Conservation (phyloP, 2,329 filamentous ascomycete species). For the Nigrospora oryzae region DNA sequence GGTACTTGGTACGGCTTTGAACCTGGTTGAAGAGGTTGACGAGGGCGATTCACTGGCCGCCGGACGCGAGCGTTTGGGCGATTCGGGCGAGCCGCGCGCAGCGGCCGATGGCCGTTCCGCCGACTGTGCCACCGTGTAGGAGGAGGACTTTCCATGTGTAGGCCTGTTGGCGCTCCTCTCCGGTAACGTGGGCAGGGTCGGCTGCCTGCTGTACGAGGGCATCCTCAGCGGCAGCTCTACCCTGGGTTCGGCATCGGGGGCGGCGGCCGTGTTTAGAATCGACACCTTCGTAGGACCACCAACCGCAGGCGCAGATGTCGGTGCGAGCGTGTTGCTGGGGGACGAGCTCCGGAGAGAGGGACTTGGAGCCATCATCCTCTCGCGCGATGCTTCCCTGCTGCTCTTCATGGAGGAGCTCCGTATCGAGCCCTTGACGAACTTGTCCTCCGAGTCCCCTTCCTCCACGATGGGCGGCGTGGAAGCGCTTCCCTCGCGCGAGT, state of each 20-base stretch:
- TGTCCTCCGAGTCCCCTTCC: slow-evolving; percentile 15
- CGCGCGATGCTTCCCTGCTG: too few relatives aligned
- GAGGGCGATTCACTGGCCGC: slow-evolving; percentile 41
- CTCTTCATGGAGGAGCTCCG: too few relatives aligned
- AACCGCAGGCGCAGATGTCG: slow-evolving; percentile 3
- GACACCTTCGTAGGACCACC: slow-evolving; percentile 10
- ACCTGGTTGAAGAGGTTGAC: slow-evolving; percentile 39
- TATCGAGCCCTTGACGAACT: too few relatives aligned
- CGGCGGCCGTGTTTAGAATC: slow-evolving; percentile 6
- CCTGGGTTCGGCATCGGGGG: slow-evolving; percentile 1
- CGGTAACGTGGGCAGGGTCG: slow-evolving; percentile 19
- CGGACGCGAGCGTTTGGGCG: slow-evolving; percentile 21
- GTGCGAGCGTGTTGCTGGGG: neutral
- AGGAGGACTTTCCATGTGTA: slow-evolving; percentile 10
- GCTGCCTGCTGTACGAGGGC: slow-evolving; percentile 9
- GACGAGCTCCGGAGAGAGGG: neutral
- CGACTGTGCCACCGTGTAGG: slow-evolving; percentile 3
- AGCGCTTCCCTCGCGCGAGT: slow-evolving; percentile 30
- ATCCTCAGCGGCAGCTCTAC: slow-evolving; percentile 14
- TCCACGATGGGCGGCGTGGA: slow-evolving; percentile 33
- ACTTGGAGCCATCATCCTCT: neutral
- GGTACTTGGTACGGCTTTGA: slow-evolving; percentile 46
- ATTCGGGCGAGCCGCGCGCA: slow-evolving; percentile 16
- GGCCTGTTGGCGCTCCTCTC: slow-evolving; percentile 19
- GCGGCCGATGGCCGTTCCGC: slow-evolving; percentile 4